phyloP scores from a whole-genome alignment of 345 rosid genomes.

The Crucihimalaya himalaica region DNA sequence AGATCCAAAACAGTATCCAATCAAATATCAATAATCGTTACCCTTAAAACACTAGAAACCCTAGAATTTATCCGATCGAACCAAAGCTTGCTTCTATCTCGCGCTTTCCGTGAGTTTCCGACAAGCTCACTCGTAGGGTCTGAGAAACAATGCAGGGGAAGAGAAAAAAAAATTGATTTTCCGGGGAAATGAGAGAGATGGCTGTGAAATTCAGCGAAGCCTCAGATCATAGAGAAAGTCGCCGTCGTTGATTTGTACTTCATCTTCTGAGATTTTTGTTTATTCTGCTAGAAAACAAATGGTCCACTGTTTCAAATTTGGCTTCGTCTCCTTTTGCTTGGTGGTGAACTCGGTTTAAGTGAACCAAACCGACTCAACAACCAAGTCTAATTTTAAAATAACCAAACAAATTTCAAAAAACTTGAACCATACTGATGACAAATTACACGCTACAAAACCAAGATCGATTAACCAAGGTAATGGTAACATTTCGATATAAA shows the following conservation, averaged over 20 bases:
- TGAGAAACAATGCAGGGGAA: constrained; percentile 10
- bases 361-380: constrained; percentile 9
- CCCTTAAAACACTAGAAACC: not conserved
- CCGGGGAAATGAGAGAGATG: constrained; percentile 24
- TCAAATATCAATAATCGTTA: constrained; percentile 16
- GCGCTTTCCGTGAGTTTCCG: constrained; percentile 17
- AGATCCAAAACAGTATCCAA: constrained; percentile 50
- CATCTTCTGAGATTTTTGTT: constrained; percentile 16
- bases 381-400: not conserved
- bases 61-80: constrained; percentile 17
- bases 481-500: not conserved
- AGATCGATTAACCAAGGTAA: not conserved
- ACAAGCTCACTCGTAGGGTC: constrained; percentile 5
- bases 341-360: constrained; percentile 1
- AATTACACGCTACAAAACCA: too few relatives aligned
- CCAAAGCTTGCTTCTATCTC: constrained; percentile 18
- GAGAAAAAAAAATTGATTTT: not conserved
- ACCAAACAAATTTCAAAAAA: not conserved
- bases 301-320: not conserved
- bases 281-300: not conserved
- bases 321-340: not conserved
- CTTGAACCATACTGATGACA: not conserved
- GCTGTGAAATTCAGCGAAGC: constrained; percentile 21
- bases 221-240: constrained; percentile 35
- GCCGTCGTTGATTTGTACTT: constrained; percentile 33